Evolutionary conservation across 1,139 yeast species (phyloP).

Genomic region (Blastobotrys malaysiensis): DNA sequence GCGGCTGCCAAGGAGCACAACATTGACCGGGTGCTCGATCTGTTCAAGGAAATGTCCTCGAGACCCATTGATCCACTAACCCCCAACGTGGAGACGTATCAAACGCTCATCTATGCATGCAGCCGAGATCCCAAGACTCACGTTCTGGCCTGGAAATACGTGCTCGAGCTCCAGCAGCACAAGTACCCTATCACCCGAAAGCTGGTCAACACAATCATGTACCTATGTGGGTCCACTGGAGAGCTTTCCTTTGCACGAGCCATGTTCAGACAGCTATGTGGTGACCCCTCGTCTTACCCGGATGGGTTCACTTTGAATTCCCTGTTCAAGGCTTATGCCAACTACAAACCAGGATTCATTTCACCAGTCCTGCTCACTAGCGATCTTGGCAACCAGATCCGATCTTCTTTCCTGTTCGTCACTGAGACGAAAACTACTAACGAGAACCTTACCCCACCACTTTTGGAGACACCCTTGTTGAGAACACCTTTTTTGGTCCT

Average conservation of each 20-base stretch:
- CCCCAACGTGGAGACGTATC: slow-evolving; percentile 49
- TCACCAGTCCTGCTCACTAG: slow-evolving; percentile 31
- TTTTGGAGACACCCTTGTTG: slow-evolving; percentile 54
- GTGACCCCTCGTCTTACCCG: slow-evolving; percentile 33
- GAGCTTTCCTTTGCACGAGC: slow-evolving; percentile 74
- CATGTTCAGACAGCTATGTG: slow-evolving; percentile 52
- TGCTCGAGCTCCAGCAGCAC: slow-evolving; percentile 57
- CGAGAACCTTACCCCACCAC: slow-evolving; percentile 44
- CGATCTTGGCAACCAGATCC: slow-evolving; percentile 27
- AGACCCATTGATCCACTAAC: slow-evolving; percentile 33
- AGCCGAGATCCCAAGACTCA: slow-evolving; percentile 46
- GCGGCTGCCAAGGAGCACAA: slow-evolving; percentile 58
- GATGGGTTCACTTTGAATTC: slow-evolving; percentile 29
- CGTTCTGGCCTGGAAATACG: slow-evolving; percentile 69
- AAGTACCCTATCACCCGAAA: slow-evolving; percentile 42
- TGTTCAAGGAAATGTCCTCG: slow-evolving; percentile 63
- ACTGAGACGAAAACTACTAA: slow-evolving; percentile 8
- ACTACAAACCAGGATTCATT: slow-evolving; percentile 33
- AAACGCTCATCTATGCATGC: slow-evolving; percentile 72
- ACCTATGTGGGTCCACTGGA: slow-evolving; percentile 71
- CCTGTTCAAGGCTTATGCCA: slow-evolving; percentile 32
- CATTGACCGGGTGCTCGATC: slow-evolving; percentile 67
- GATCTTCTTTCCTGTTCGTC: slow-evolving; percentile 24
- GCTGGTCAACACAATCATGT: slow-evolving; percentile 64
- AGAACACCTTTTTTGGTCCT: slow-evolving; percentile 42